A percentile compares a stretch with the other conserved stretches of the same genome.
These are phyloP conservation scores for Phytophthora pisi DNA, from an alignment of 352 stramenopile genomes.

Conservation along the genomic window DNA sequence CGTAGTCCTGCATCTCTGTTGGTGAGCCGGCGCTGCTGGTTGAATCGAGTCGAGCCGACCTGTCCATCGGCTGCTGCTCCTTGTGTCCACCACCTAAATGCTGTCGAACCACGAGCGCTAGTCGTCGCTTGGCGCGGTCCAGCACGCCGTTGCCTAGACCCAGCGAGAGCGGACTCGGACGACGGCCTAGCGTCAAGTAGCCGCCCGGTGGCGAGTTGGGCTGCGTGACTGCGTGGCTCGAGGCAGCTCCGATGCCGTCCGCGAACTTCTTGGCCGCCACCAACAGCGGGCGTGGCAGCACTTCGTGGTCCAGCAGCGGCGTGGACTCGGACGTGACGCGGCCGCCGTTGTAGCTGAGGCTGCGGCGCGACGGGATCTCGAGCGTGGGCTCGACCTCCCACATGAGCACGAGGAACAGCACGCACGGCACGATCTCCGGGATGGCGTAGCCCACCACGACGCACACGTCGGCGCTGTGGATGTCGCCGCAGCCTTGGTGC, in stretches of 20 bases:
- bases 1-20: conserved; percentile 10
- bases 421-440: conserved; percentile 72
- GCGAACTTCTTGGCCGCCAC: conserved; percentile 14
- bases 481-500: conserved; percentile 70
- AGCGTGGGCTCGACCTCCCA: conserved; percentile 83
- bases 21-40: conserved; percentile 12
- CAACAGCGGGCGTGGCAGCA: conserved; percentile 20
- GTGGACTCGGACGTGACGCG: conserved; percentile 49
- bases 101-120: conserved; percentile 44
- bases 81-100: conserved; percentile 35
- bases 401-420: conserved; percentile 87
- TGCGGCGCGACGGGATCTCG: conserved; percentile 60
- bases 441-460: conserved; percentile 77
- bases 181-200: conserved; percentile 36
- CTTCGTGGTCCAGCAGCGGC: conserved; percentile 52
- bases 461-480: conserved; percentile 65
- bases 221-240: not conserved
- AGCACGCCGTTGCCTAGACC: conserved; percentile 62
- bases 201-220: conserved; percentile 22
- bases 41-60: conserved; percentile 1
- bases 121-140: conserved; percentile 45
- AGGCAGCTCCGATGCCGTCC: conserved; percentile 1
- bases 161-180: conserved; percentile 69
- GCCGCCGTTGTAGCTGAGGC: conserved; percentile 50
- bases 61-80: conserved; percentile 18